A percentile compares a stretch with the other conserved stretches of the same genome.
Evolutionary conservation across 176 grass and related monocot genomes (phyloP).

Genomic region (Eragrostis curvula): DNA sequence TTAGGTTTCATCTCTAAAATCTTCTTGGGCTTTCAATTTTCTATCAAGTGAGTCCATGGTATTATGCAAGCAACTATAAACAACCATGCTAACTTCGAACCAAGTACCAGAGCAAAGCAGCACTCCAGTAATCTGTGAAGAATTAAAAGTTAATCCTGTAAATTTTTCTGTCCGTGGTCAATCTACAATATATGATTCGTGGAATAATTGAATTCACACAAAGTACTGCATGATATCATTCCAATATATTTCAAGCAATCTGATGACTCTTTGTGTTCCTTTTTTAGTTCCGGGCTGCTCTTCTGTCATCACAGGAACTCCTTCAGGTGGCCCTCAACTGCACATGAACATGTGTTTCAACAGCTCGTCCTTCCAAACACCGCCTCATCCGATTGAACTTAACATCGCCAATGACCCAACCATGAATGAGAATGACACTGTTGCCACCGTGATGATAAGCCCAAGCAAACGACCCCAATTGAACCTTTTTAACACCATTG

Average conservation of each 20-base stretch:
- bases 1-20: not conserved
- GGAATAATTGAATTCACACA: too few species aligned
- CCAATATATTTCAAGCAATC: not conserved
- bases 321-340: constrained; percentile 10
- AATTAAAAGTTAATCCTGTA: not conserved
- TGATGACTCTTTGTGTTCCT: not conserved
- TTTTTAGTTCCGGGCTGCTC: constrained; percentile 14
- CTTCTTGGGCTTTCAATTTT: not conserved
- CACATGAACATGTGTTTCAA: not conserved
- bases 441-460: constrained; percentile 6
- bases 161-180: not conserved
- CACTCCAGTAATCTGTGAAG: too few species aligned
- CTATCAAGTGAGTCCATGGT: not conserved
- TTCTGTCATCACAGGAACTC: constrained; percentile 10
- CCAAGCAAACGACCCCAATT: not conserved
- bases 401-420: constrained; percentile 36
- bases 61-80: not conserved
- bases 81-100: not conserved
- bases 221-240: not conserved
- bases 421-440: constrained; percentile 46
- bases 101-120: too few species aligned
- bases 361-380: constrained; percentile 21
- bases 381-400: constrained; percentile 11
- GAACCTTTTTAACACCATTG: not conserved
- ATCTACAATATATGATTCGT: not conserved